Evolutionary conservation across 768 basidiomycete genomes (phyloP).

Genomic region (Cytidiella melzeri): DNA sequence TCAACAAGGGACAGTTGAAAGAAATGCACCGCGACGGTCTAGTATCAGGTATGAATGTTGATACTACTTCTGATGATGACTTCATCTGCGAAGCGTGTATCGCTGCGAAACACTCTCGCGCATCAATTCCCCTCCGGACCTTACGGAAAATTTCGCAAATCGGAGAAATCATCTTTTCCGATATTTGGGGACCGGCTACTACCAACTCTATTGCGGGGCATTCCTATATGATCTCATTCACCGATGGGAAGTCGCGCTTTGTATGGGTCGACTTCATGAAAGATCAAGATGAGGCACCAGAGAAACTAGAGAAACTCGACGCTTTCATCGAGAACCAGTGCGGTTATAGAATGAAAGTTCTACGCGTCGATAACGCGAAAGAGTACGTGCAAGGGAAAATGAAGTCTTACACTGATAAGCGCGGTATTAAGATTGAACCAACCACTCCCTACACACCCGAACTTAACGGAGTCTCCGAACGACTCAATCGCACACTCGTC

Average conservation of each 20-base stretch:
- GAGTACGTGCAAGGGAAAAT: conserved; percentile 34
- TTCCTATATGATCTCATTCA: no score
- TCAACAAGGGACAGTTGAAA: no score
- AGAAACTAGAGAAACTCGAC: conserved; percentile 27
- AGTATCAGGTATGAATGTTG: no score
- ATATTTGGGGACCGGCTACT: no score
- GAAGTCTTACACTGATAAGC: conserved; percentile 18
- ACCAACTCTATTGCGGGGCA: no score
- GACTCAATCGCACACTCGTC: no score
- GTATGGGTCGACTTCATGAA: conserved; percentile 24
- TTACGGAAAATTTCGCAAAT: no score
- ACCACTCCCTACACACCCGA: conserved; percentile 37
- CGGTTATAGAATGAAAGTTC: conserved; percentile 21
- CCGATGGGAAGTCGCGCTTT: conserved; percentile 22
- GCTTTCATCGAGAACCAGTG: conserved; percentile 29
- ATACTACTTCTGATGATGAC: no score
- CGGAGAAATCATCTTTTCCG: conserved; percentile 32
- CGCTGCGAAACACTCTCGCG: no score
- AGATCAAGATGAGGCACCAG: conserved; percentile 26
- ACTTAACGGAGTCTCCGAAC: conserved; percentile 39
- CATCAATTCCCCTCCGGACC: no score
- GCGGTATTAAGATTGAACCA: conserved; percentile 24
- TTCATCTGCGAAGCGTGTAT: no score
- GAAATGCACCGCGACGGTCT: no score
- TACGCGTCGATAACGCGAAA: conserved; percentile 21